Evolutionary conservation across 2,329 filamentous ascomycete species (phyloP).

Genomic region (Clarireedia monteithiana): DNA sequence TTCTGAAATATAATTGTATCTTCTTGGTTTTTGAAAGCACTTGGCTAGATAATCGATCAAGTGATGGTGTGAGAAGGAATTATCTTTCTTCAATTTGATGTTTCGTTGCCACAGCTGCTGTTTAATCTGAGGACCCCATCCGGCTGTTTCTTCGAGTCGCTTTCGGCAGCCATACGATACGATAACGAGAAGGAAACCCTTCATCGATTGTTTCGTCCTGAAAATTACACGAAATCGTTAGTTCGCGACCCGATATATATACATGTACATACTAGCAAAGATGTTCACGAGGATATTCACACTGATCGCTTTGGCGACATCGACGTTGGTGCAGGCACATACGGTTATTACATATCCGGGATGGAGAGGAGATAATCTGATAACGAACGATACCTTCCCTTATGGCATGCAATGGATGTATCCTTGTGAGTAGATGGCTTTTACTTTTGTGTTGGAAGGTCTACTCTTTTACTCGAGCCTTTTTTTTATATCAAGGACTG

Average conservation of each 20-base stretch:
- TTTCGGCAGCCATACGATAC: no score
- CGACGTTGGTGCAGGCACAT: constrained; percentile 32
- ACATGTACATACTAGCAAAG: neutral
- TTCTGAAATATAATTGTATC: no score
- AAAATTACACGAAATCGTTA: neutral
- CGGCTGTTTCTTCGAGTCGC: no score
- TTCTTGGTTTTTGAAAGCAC: neutral
- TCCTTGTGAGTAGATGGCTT: constrained; percentile 29
- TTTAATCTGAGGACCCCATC: neutral
- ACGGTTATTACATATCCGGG: constrained; percentile 33
- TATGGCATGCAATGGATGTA: constrained; percentile 34
- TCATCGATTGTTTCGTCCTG: neutral
- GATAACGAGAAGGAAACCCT: neutral
- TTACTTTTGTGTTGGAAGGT: neutral
- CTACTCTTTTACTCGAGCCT: neutral
- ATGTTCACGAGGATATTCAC: constrained; percentile 3
- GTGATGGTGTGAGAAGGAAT: neutral
- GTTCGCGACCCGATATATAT: no score
- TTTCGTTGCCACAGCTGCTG: neutral
- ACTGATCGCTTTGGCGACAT: neutral
- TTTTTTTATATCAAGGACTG: neutral
- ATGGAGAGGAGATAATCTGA: constrained; percentile 34
- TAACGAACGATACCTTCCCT: constrained; percentile 30
- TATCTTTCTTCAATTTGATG: neutral
- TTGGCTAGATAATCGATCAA: neutral